Evolutionary conservation across 805 yeast species (phyloP), one percentile per base, ranked within the genome.

Genomic region (Kodamaea restingae): DNA sequence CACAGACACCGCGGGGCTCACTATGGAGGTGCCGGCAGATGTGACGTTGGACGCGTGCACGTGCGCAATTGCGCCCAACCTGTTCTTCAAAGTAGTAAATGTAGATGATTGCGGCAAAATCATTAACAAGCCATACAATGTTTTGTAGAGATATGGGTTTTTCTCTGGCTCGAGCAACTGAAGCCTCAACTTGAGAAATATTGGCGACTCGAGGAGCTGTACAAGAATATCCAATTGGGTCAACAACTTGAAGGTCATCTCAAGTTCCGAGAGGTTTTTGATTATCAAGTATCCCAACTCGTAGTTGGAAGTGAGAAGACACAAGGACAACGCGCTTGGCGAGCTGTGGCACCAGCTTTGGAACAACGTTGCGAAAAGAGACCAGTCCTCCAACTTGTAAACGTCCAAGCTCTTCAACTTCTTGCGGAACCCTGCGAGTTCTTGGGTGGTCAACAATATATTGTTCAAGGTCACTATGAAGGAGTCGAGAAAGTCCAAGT

Each of bases 81-180:
- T 71, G 51, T 82, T 85, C 47, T 83, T 83, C 47, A 93, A 69
- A 0, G 85, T 78, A n/a, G 75, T 79, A 56, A 87, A 93, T 0
- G 98, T 95, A 9, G 86, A 75, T 0, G 96, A 87, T 57, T 93
- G 98, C 0, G 98, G 98, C 36, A 93, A 62, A 4, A 93, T 71
- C 98, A 93, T 93, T 43, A 93, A 67, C 21, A 93, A 74, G 1
- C 98, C 98, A 57, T 88, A 93, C 21, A 93, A 71, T 38, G 96
- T 85, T 55, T 88, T 87, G 70, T 83, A 86, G 24, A 93, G 64
- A 52, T 75, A 84, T 1, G 95, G 95, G 55, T 84, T 75, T 46
- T 75, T 77, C 35, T 81, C 86, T 1, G 96, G 96, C 53, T 87
- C 95, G 34, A 93, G 65, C n/a, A 93, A 66, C 60, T 91, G 96